Conservation (phyloP, 2,329 filamentous ascomycete species). For the Diaporthe humulicola region DNA sequence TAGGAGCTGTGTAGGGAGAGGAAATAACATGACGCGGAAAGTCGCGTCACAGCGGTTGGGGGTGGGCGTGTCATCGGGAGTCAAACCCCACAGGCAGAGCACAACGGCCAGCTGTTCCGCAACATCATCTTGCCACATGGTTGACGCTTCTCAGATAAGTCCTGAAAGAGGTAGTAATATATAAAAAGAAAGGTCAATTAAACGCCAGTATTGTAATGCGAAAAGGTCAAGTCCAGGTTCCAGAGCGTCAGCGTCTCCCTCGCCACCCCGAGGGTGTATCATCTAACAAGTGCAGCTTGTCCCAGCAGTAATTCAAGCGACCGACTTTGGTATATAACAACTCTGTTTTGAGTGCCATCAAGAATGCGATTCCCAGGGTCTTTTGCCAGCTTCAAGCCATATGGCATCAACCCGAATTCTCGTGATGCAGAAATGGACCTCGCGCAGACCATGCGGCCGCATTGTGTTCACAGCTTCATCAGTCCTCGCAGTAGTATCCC, state of each 20-base stretch:
- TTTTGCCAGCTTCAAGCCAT: slow-evolving; percentile 23
- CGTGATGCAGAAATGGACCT: neutral
- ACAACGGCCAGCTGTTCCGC: neutral
- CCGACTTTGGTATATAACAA: slow-evolving; percentile 36
- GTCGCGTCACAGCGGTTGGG: neutral
- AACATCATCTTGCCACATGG: neutral
- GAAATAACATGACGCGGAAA: too few relatives aligned
- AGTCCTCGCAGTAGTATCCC: too few relatives aligned
- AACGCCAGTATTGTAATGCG: slow-evolving; percentile 43
- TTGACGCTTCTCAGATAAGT: too few relatives aligned
- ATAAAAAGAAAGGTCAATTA: slow-evolving; percentile 40
- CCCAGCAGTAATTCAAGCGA: slow-evolving; percentile 32
- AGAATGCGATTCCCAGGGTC: neutral
- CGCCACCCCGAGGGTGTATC: slow-evolving; percentile 5
- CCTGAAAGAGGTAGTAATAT: neutral
- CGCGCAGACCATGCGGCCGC: neutral
- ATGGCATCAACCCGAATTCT: slow-evolving; percentile 11
- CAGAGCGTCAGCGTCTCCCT: slow-evolving; percentile 5
- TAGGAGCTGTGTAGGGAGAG: too few relatives aligned
- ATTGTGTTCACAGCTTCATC: neutral
- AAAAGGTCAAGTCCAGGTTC: slow-evolving; percentile 21
- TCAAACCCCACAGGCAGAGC: neutral
- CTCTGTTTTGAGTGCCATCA: slow-evolving; percentile 4
- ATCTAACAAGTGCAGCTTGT: slow-evolving; percentile 28
- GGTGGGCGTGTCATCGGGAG: too few relatives aligned